phyloP scores from a whole-genome alignment of 1,284 basidiomycete genomes.

The Moesziomyces sp. region DNA sequence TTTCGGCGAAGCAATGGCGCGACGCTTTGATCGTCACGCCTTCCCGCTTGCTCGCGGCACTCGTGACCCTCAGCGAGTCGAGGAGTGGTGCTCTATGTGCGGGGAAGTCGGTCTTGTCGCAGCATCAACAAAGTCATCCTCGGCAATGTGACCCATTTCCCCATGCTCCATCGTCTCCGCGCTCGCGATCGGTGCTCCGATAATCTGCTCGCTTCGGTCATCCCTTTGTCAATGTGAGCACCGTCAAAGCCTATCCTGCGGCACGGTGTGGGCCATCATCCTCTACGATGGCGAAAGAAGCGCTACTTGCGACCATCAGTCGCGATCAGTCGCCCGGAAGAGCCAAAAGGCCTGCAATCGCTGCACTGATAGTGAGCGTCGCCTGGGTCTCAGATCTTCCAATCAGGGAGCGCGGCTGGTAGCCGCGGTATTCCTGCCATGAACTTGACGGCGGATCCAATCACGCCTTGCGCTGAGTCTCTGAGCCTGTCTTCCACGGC shows the following conservation, averaged over 20 bases:
- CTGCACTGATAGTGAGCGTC: background rate
- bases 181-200: background rate
- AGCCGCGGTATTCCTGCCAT: background rate
- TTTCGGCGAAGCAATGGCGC: background rate
- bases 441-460: background rate
- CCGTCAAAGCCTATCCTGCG: background rate
- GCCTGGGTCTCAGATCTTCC: slow-evolving; percentile 3
- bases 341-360: no score
- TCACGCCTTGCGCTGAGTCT: no score
- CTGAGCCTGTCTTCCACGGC: no score
- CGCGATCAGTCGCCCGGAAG: no score
- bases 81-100: background rate
- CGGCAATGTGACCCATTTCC: background rate
- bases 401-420: background rate
- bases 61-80: background rate
- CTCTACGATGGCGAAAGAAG: background rate
- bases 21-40: background rate
- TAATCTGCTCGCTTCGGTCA: background rate
- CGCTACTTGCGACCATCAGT: no score
- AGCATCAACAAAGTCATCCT: background rate
- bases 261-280: no score
- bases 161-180: background rate
- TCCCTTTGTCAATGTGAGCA: background rate
- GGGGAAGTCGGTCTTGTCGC: background rate
- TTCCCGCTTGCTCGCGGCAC: slow-evolving; percentile 1